Evolutionary conservation across 1,284 basidiomycete species (phyloP), one percentile per base, ranked within the genome.

Genomic region (Cryptococcus maquisensis): DNA sequence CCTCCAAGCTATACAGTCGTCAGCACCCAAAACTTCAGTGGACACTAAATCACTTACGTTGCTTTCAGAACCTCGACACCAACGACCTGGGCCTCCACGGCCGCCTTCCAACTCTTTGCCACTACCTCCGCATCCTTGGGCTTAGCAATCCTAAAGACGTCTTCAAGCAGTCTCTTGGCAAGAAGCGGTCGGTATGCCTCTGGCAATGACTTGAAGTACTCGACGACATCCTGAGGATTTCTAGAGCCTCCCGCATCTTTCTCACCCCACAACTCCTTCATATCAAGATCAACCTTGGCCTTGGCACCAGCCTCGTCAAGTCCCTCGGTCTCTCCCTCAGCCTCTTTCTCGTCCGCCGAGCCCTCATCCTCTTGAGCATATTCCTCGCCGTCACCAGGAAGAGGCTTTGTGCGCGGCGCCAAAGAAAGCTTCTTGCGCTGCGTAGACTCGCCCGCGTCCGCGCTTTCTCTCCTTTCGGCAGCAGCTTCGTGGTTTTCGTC

Each of bases 141-240:
- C 79, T 94, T 96, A 64, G 85, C 83, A 75, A 95, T 88, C 76
- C 91, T 90, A 50, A 84, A 83, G 59, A 93, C 86, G 23, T 88
- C 94, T 72, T 98, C 94, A 43, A 85, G 83, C 55, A 97, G 73
- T 68, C 87, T 87, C 67, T 87, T 85, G 38, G 88, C 81, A 48
- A 80, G 81, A 69, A 90, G 85, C 73, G 86, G 83, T 74, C 67
- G 65, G 35, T 58, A 57, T 15, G 60, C 57, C 24, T 66, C 63
- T 4, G 70, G 71, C 43, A 77, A 52, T 6, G 89, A 86, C 73
- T 87, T 87, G 65, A 80, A 79, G 69, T 93, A 88, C 67, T 90
- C 87, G 35, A 67, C 73, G 46, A 77, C 69, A 58, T 77, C 75
- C 26, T 69, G 65, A 15, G 71, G 67, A 56, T 72, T 69, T 52